Evolutionary conservation across 2,329 filamentous ascomycete species (phyloP).

Genomic region (Aspergillus neotritici): DNA sequence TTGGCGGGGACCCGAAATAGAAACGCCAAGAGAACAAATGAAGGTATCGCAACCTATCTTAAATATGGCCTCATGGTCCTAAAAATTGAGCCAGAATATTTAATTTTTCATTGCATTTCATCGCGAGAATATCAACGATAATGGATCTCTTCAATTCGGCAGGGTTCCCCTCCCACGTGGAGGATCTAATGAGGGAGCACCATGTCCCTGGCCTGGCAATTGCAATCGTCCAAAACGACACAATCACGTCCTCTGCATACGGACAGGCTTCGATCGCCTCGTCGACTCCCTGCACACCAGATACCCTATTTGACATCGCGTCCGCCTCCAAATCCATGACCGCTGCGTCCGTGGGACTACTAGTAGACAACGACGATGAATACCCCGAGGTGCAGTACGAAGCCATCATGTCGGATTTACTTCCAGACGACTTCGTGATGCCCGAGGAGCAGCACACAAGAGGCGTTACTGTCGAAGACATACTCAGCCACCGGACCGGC

Average conservation of each 20-base stretch:
- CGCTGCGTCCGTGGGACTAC: slow-evolving; percentile 30
- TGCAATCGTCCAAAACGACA: slow-evolving; percentile 13
- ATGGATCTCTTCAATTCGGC: slow-evolving; percentile 11
- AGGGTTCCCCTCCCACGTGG: slow-evolving; percentile 5
- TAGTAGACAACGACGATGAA: slow-evolving; percentile 35
- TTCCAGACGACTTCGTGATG: slow-evolving; percentile 51
- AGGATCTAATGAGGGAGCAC: slow-evolving; percentile 11
- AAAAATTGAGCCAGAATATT: no score
- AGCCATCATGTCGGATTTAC: slow-evolving; percentile 43
- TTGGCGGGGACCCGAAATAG: no score
- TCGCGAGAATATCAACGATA: no score
- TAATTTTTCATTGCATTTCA: no score
- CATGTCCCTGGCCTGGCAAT: slow-evolving; percentile 18
- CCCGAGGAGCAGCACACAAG: slow-evolving; percentile 43
- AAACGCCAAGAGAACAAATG: no score
- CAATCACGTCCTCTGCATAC: slow-evolving; percentile 12
- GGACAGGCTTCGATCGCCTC: slow-evolving; percentile 15
- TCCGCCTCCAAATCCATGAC: slow-evolving; percentile 22
- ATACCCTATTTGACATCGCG: slow-evolving; percentile 23
- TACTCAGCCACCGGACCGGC: slow-evolving; percentile 50
- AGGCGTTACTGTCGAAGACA: slow-evolving; percentile 51
- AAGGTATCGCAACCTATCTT: no score
- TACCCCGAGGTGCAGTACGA: slow-evolving; percentile 42
- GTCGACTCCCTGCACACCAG: slow-evolving; percentile 13
- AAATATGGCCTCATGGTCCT: no score